Percentiles rank a stretch among this genome's conserved stretches.
These are phyloP conservation scores for Curvularia sp. DNA, from an alignment of 2,329 filamentous ascomycete species.

Conservation along the genomic window DNA sequence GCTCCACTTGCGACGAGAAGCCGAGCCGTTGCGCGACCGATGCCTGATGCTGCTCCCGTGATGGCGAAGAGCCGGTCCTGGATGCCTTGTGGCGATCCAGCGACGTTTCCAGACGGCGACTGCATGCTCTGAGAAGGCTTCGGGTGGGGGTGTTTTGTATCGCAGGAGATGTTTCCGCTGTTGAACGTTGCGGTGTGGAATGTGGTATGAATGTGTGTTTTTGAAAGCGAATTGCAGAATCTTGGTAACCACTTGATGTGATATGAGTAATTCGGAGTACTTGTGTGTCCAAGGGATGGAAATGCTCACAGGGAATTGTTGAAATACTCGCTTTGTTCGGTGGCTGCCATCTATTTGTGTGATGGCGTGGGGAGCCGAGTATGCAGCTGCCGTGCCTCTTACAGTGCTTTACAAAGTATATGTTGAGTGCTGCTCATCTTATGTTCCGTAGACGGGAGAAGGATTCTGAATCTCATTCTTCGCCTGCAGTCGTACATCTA, in stretches of 20 bases:
- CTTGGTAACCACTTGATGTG: not conserved
- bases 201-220: not conserved
- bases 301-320: not conserved
- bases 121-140: not conserved
- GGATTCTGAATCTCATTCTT: not conserved
- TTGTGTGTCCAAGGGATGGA: not conserved
- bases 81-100: conserved; percentile 2
- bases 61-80: conserved; percentile 18
- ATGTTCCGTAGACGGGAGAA: too few species aligned
- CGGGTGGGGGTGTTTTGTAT: not conserved
- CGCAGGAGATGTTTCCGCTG: not conserved
- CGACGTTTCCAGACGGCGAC: not conserved
- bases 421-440: not conserved
- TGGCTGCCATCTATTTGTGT: not conserved
- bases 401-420: not conserved
- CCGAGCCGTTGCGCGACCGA: conserved; percentile 18
- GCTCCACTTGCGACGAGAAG: conserved; percentile 12
- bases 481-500: not conserved
- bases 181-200: too few species aligned
- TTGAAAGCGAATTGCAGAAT: not conserved
- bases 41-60: conserved; percentile 24
- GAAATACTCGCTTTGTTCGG: not conserved
- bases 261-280: too few species aligned
- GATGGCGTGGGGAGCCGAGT: not conserved
- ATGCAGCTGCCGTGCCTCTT: conserved; percentile 3